These are phyloP conservation scores for Hygrophorus russula DNA, from an alignment of 768 basidiomycete genomes.

Conservation along the genomic window DNA sequence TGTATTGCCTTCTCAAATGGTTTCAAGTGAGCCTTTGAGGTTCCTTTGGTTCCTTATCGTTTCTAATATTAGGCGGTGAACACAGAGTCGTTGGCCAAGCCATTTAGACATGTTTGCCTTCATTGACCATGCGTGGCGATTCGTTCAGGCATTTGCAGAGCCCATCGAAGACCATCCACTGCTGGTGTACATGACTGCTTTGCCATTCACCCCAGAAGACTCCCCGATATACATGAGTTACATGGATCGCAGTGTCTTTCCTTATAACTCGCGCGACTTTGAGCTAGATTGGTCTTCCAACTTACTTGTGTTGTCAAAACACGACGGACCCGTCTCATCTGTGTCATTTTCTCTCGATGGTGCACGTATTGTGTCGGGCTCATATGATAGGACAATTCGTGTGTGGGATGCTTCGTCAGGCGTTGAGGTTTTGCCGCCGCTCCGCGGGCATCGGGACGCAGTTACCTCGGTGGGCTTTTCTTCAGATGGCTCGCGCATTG, in stretches of 20 bases:
- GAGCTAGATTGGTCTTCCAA: constrained; percentile 1
- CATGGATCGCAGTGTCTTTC: not conserved
- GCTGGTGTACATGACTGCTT: constrained; percentile 3
- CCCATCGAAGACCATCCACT: constrained; percentile 3
- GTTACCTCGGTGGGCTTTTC: not conserved
- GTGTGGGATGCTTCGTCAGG: constrained; percentile 7
- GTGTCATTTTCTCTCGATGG: constrained; percentile 5
- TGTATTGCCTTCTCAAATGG: not conserved
- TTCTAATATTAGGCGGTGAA: too few relatives aligned
- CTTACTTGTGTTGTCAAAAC: too few relatives aligned
- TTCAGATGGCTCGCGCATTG: not conserved
- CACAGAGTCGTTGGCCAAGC: too few relatives aligned
- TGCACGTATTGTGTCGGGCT: constrained; percentile 3
- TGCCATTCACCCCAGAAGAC: constrained; percentile 4
- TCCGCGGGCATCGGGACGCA: not conserved
- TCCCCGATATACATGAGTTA: not conserved
- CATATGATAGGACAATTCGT: constrained; percentile 1
- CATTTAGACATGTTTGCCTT: not conserved
- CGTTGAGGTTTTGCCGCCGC: not conserved
- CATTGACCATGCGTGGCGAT: constrained; percentile 3
- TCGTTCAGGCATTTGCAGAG: constrained; percentile 2
- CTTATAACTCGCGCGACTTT: not conserved
- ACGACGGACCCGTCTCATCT: not conserved
- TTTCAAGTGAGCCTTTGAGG: not conserved
- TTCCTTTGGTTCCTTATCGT: not conserved